Conservation (phyloP, 768 basidiomycete genomes). For the Auricularia heimuer region DNA sequence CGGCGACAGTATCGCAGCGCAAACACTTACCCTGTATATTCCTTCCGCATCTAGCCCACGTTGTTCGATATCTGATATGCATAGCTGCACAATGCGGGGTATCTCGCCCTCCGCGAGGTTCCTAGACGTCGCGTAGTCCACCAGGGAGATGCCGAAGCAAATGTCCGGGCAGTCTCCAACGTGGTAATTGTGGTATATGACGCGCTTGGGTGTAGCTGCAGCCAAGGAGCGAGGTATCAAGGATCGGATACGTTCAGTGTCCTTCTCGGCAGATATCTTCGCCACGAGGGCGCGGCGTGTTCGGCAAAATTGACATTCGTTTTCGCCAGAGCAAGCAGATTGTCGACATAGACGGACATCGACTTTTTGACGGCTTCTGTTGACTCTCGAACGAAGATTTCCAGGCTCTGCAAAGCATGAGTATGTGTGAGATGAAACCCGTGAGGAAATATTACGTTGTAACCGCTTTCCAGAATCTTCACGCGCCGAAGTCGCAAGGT, state of each 20-base stretch:
- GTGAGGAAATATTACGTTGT: slow-evolving; percentile 40
- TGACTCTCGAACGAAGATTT: slow-evolving; percentile 68
- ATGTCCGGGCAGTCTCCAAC: slow-evolving; percentile 83
- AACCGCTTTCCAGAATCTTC: slow-evolving; percentile 75
- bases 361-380: slow-evolving; percentile 52
- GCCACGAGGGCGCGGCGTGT: slow-evolving; percentile 54
- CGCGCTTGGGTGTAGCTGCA: slow-evolving; percentile 56
- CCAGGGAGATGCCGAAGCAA: slow-evolving; percentile 80
- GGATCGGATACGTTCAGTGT: slow-evolving; percentile 46
- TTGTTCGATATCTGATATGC: slow-evolving; percentile 73
- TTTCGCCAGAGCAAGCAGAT: slow-evolving; percentile 64
- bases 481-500: slow-evolving; percentile 72
- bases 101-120: slow-evolving; percentile 60
- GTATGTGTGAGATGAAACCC: background rate
- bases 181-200: slow-evolving; percentile 64
- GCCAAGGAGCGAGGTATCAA: slow-evolving; percentile 54
- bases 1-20: slow-evolving; percentile 5
- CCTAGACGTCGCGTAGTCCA: slow-evolving; percentile 81
- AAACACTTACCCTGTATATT: slow-evolving; percentile 56
- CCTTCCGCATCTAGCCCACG: slow-evolving; percentile 72
- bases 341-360: slow-evolving; percentile 68
- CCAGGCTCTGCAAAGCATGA: slow-evolving; percentile 51
- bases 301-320: slow-evolving; percentile 68
- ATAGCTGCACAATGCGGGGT: slow-evolving; percentile 72
- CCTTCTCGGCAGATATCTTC: slow-evolving; percentile 60